A percentile compares a stretch with the other conserved stretches of the same genome.
These are phyloP conservation scores for Hsuehochloa calcarea DNA, from an alignment of 176 grass and related monocot species.

Conservation along the genomic window DNA sequence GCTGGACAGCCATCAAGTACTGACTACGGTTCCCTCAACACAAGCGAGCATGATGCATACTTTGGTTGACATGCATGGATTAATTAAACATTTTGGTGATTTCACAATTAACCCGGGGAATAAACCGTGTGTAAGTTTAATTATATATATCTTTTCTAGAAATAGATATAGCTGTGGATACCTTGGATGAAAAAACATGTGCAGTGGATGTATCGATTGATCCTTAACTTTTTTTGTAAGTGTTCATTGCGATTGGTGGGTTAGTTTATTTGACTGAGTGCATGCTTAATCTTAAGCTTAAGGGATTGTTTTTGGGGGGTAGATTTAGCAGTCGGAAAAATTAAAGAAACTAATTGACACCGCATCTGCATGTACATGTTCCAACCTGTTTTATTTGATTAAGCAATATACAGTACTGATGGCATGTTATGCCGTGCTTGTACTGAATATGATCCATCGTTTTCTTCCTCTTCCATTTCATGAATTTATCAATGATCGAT, in stretches of 20 bases:
- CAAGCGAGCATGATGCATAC: conserved; percentile 69
- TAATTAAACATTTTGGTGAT: conserved; percentile 43
- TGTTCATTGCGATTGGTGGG: conserved; percentile 12
- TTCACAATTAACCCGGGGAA: conserved; percentile 9
- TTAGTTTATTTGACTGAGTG: conserved; percentile 18
- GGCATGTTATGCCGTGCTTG: not conserved
- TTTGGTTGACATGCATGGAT: conserved; percentile 62
- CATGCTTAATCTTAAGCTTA: not conserved
- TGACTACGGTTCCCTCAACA: conserved; percentile 56
- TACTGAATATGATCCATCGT: not conserved
- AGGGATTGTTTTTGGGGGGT: not conserved
- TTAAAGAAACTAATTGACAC: not conserved
- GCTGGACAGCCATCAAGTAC: conserved; percentile 41
- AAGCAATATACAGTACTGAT: not conserved
- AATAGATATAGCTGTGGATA: conserved; percentile 34
- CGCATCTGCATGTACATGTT: not conserved
- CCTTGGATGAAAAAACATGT: conserved; percentile 21
- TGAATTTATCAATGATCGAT: not conserved
- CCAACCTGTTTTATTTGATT: not conserved
- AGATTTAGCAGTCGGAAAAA: not conserved
- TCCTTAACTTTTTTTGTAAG: conserved; percentile 28
- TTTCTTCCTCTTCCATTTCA: not conserved
- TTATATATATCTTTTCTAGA: conserved; percentile 32
- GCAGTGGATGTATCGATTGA: not conserved
- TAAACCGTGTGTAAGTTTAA: conserved; percentile 42